Base-by-base conservation (phyloP, 2,329 filamentous ascomycete genomes). In the Ambrosiella beaveri region DNA sequence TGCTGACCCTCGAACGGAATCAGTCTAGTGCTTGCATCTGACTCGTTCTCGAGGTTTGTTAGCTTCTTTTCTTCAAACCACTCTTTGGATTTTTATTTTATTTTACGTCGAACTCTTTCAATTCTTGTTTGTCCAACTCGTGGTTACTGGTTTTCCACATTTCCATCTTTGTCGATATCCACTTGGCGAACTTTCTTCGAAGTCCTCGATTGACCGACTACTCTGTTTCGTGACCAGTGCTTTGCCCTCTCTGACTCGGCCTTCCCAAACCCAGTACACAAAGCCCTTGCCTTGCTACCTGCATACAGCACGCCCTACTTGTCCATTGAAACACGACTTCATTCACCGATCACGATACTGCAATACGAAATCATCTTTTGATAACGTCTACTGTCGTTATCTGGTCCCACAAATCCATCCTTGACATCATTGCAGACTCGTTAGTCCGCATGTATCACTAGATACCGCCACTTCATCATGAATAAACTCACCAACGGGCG, bases 401-500 rank as follows among this genome's bases (percentile, higher is more conserved):
- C 39, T 27, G 52, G 39, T 27, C 36, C 38, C 57, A 54, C 45
- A 53, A 19, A 27, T 35, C 44, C 45, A 35, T 59, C 27, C 47
- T 53, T 59, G n/a, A 37, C 57, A 44, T 19, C 41, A 15, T 38
- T 17, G 35, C 35, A 11, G 36, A 54, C 27, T 47, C 15, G 38
- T 44, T 60, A 27, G 53, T 37, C 53, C 60, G 54, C 54, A 61
- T 59, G 59, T 55, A 53, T 57, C 44, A 53, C 15, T 41, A 54
- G 37, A 47, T 19, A 15, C 8, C n/a, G 11, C 38, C 41, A 54
- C 36, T 15, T 62, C 76, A 81, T 66, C 67, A 84, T 84, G 81
- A 84, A 84, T 73, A 84, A 84, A 73, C 71, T 84, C 71, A 78
- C 79, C 70, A 82, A 82, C 68, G 83, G 84, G 80, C 79, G 81